Base-by-base conservation (phyloP, 1,284 basidiomycete species). In the Malassezia vespertilionis region DNA sequence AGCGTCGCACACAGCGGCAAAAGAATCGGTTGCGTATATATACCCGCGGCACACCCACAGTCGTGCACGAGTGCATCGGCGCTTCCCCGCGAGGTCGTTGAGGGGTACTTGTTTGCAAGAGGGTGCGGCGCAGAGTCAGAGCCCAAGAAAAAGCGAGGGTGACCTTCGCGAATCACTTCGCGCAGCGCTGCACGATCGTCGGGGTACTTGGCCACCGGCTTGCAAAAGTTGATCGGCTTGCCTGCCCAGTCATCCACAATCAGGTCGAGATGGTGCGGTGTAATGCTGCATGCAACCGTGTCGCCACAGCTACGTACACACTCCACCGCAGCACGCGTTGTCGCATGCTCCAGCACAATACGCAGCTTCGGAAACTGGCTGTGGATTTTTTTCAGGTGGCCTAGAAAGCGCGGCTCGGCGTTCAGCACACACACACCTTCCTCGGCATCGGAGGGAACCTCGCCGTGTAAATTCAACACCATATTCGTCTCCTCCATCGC, bases 311-410 rank as follows among this genome's bases (percentile, higher is more conserved):
- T 35, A 44, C 67, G 65, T 32, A 70, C 67, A 17, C 82, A 80
- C 62, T 91, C 86, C n/a, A 99, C 81, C 0, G 93, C 90, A 28
- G 86, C 87, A 30, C 84, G 79, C 2, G 90, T 96, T 0, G 93
- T 99, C n/a, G 93, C 93, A 67, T 99, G 93, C 73, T 99, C 93
- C 31, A 99, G 80, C 4, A 99, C 91, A 63, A 99, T 97, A 46
- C 88, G 83, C 44, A 99, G 79, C 32, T 76, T 77, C n/a, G 93
- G 93, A 73, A 97, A 99, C 21, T 78, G 77, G 43, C 75, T 72
- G 61, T 96, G 88, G 35, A 97, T 77, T 61, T 82, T 80, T 63
- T 78, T 77, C 12, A 99, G 78, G 72, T 97, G 90, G 3, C 84
- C 82, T 24, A 97, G 77, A 74, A 99, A 99, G 34, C 76, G 78